Conservation (phyloP, 2,329 filamentous ascomycete species). For the Septoria petroselini region DNA sequence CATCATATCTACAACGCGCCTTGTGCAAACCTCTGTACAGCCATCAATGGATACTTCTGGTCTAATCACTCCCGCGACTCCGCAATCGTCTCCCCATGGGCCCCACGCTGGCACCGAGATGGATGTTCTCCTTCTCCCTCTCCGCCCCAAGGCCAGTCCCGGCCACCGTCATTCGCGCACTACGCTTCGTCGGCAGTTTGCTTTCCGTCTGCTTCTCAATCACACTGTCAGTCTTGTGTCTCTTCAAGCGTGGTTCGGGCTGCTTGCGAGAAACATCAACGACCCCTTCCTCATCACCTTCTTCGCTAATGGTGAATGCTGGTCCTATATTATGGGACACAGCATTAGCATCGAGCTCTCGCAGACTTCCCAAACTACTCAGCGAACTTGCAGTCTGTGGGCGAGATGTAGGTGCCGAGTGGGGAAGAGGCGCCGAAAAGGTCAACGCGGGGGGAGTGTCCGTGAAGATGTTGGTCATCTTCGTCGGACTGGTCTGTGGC, state of each 20-base stretch:
- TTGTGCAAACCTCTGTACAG: no score
- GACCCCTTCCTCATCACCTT: conserved; percentile 24
- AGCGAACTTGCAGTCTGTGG: conserved; percentile 32
- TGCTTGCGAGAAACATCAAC: conserved; percentile 25
- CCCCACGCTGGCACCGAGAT: conserved; percentile 43
- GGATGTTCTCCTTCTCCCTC: conserved; percentile 40
- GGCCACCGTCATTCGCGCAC: conserved; percentile 43
- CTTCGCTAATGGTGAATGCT: conserved; percentile 32
- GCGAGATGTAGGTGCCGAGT: conserved; percentile 29
- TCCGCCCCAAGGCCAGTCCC: conserved; percentile 29
- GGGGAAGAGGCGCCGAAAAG: conserved; percentile 18
- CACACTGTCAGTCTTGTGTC: conserved; percentile 40
- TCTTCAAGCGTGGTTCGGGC: conserved; percentile 43
- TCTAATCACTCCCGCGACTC: conserved; percentile 25
- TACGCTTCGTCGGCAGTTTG: conserved; percentile 46
- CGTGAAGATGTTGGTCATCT: conserved; percentile 34
- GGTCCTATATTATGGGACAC: conserved; percentile 33
- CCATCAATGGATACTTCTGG: no score
- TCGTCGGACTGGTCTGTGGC: conserved; percentile 31
- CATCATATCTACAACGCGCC: no score
- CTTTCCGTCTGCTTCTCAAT: conserved; percentile 32
- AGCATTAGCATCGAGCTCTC: conserved; percentile 51
- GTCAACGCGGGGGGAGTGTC: conserved; percentile 33
- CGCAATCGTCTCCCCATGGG: conserved; percentile 47
- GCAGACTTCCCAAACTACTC: conserved; percentile 35